Evolutionary conservation across 371 early-diverging fungal genomes (phyloP).

Genomic region (Lichtheimia ramosa): DNA sequence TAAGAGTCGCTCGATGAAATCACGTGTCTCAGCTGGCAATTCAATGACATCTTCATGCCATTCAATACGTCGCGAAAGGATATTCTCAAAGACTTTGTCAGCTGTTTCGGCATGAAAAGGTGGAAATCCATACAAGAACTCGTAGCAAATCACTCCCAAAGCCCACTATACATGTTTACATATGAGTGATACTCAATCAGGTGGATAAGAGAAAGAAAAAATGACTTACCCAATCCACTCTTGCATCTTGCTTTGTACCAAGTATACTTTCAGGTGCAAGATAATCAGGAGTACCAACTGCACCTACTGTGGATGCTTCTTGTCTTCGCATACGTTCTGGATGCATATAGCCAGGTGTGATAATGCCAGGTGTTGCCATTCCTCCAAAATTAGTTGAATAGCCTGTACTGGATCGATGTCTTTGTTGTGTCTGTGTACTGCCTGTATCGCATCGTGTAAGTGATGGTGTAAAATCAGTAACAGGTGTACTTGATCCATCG

Average conservation of each 20-base stretch:
- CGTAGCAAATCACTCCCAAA: conserved; percentile 87
- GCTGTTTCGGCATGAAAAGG: conserved; percentile 86
- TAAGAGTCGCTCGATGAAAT: conserved; percentile 86
- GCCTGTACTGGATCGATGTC: conserved; percentile 23
- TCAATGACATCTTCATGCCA: conserved; percentile 70
- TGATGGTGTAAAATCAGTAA: neutral
- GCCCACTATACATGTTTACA: conserved; percentile 69
- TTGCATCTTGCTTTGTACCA: conserved; percentile 81
- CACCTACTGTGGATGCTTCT: conserved; percentile 10
- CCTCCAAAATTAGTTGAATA: conserved; percentile 12
- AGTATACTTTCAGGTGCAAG: conserved; percentile 94
- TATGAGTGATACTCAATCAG: neutral
- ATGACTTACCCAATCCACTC: conserved; percentile 86
- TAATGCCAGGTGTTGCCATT: conserved; percentile 20
- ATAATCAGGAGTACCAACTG: conserved; percentile 96
- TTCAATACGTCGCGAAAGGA: conserved; percentile 71
- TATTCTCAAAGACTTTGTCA: conserved; percentile 85
- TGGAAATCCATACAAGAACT: conserved; percentile 84
- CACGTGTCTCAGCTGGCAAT: conserved; percentile 79
- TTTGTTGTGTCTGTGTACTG: neutral
- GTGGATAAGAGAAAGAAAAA: neutral
- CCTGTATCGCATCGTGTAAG: neutral
- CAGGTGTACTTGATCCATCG: conserved; percentile 7
- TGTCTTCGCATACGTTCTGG: conserved; percentile 20
- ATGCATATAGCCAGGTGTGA: conserved; percentile 19